A percentile compares a stretch with the other conserved stretches of the same genome.
Conservation (phyloP, 768 basidiomycete genomes). For the Lactarius hengduanensis region DNA sequence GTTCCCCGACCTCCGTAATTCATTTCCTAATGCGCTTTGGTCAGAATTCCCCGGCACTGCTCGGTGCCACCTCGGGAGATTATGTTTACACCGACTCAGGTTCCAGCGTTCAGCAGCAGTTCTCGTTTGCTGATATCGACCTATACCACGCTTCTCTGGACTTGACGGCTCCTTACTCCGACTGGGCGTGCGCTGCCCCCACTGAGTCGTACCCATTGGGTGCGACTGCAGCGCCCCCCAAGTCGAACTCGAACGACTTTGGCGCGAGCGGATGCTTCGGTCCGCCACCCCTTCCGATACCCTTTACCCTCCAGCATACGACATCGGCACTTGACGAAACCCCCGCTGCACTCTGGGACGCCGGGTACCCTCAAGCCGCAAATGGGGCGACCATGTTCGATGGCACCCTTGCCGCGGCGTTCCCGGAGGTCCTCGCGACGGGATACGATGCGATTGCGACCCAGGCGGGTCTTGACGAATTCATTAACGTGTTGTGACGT, state of each 20-base stretch:
- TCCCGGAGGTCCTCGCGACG: conserved; percentile 11
- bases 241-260: conserved; percentile 13
- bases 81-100: conserved; percentile 15
- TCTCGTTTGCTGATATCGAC: conserved; percentile 20
- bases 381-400: conserved; percentile 7
- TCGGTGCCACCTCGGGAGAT: conserved; percentile 11
- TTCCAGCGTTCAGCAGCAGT: conserved; percentile 11
- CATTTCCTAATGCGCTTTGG: neutral
- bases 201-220: conserved; percentile 10
- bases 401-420: neutral
- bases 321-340: conserved; percentile 16
- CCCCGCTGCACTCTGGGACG: conserved; percentile 20
- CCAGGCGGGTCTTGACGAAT: conserved; percentile 24
- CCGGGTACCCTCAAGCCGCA: conserved; percentile 9
- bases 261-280: conserved; percentile 14
- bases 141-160: conserved; percentile 23
- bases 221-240: conserved; percentile 1
- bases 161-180: conserved; percentile 10
- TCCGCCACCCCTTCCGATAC: conserved; percentile 21
- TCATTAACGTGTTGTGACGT: conserved; percentile 10
- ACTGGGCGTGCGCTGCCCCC: conserved; percentile 17
- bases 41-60: conserved; percentile 13
- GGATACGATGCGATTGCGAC: conserved; percentile 17
- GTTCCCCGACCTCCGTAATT: neutral
- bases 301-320: conserved; percentile 15